Conservation (phyloP, 2,329 filamentous ascomycete species). For the Waltergamsia citrina region DNA sequence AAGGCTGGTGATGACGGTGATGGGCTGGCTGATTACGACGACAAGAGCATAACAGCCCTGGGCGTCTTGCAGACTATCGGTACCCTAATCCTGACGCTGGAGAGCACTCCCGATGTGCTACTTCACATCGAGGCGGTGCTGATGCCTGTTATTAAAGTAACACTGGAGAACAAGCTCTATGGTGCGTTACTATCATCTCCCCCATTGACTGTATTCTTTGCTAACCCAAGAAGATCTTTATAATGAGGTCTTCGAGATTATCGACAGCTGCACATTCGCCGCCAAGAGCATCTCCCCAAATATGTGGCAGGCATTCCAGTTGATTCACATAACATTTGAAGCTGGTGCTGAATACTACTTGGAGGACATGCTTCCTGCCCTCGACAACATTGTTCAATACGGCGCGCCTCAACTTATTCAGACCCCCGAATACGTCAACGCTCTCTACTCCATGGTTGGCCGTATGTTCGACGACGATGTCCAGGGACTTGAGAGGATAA, state of each 20-base stretch:
- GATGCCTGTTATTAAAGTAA: constrained; percentile 95
- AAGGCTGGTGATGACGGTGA: constrained; percentile 69
- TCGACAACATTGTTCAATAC: constrained; percentile 97
- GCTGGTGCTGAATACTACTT: constrained; percentile 93
- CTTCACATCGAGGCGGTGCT: constrained; percentile 90
- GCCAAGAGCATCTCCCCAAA: constrained; percentile 91
- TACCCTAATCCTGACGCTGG: constrained; percentile 89
- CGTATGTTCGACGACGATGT: constrained; percentile 92
- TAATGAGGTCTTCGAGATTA: constrained; percentile 98
- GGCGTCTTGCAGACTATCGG: constrained; percentile 97
- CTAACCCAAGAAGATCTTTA: constrained; percentile 60
- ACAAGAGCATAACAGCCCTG: constrained; percentile 96
- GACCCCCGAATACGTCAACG: constrained; percentile 78
- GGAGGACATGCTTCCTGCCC: constrained; percentile 94
- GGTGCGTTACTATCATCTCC: no score
- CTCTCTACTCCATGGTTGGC: constrained; percentile 86
- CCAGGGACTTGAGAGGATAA: constrained; percentile 90
- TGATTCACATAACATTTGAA: constrained; percentile 96
- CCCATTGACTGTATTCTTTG: no score
- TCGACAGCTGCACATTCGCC: constrained; percentile 97
- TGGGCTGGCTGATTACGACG: constrained; percentile 85
- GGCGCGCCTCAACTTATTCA: constrained; percentile 71
- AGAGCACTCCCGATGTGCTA: constrained; percentile 93
- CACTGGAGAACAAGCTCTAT: constrained; percentile 94
- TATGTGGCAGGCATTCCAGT: constrained; percentile 98